Evolutionary conservation across 2,329 filamentous ascomycete species (phyloP), one percentile per base, ranked within the genome.

Genomic region (Huntiella abstrusa): DNA sequence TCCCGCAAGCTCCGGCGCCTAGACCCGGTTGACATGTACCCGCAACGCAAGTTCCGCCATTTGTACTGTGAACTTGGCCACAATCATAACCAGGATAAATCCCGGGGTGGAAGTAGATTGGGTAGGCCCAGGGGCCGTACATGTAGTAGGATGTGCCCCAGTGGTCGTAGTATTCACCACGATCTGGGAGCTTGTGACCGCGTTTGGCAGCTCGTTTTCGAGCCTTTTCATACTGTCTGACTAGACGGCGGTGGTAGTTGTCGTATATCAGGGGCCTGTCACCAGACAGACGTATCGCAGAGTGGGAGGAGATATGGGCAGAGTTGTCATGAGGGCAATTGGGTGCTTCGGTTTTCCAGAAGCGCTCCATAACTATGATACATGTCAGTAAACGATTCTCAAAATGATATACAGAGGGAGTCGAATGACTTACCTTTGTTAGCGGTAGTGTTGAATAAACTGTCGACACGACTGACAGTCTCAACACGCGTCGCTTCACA

Each of bases 231-330:
- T 83, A 83, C 32, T 71, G 69, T 3, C 60, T 60, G 22, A 80
- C 71, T 0, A 72, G 56, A 0, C 61, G 61, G 6, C 50, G 54
- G 41, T 53, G 51, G 4, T 59, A 48, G 55, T 56, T 2, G 5
- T 50, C 44, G n/a, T 43, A 37, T 32, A 47, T 22, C 3, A 6
- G 5, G 3, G 34, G n/a, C 6, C 8, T 4, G 6, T 36, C 5
- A 4, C 40, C 19, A 2, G 19, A 41, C 5, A 48, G 54, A 4
- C 60, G 60, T 5, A 85, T 73, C 1, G 80, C 71, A 54, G 77
- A 84, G 64, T 88, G 83, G 0, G 78, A 68, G 0, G 77, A 83
- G 51, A 88, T 79, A 56, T 88, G 83, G 0, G 77, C 71, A 15
- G 72, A 75, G 45, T 69, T 72, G 43, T 70, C 62, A 0, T 73